phyloP scores from a whole-genome alignment of 1,284 basidiomycete species.

The Tilletiaria anomala region DNA sequence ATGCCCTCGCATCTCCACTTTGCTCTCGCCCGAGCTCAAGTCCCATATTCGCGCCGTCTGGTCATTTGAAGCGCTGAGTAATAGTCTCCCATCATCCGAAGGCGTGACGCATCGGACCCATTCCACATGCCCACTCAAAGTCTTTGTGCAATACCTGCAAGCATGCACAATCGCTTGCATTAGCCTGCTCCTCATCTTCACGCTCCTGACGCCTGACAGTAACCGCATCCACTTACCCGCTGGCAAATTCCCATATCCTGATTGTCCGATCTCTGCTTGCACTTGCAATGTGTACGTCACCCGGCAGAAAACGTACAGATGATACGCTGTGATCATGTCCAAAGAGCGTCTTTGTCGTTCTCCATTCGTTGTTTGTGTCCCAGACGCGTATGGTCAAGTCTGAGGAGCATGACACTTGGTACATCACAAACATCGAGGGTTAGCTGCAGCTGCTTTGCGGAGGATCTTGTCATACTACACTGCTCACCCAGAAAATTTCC shows the following conservation, averaged over 20 bases:
- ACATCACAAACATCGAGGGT: too few relatives aligned
- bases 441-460: not conserved
- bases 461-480: not conserved
- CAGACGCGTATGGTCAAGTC: constrained; percentile 82
- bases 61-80: constrained; percentile 71
- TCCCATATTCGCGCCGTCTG: constrained; percentile 79
- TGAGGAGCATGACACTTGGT: constrained; percentile 68
- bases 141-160: constrained; percentile 20
- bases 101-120: constrained; percentile 59
- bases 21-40: constrained; percentile 57
- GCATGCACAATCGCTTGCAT: not conserved
- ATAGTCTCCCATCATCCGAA: constrained; percentile 58
- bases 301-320: constrained; percentile 65
- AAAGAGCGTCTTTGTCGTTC: constrained; percentile 68
- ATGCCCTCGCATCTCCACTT: constrained; percentile 69
- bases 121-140: constrained; percentile 46
- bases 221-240: constrained; percentile 51
- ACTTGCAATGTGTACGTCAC: constrained; percentile 65
- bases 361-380: constrained; percentile 77
- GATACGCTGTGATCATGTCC: constrained; percentile 86
- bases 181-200: too few relatives aligned
- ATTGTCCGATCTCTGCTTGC: constrained; percentile 77
- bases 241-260: constrained; percentile 68
- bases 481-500: constrained; percentile 60
- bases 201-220: too few relatives aligned